Evolutionary conservation across 2,329 filamentous ascomycete species (phyloP).

Genomic region (Eutypella sp.): DNA sequence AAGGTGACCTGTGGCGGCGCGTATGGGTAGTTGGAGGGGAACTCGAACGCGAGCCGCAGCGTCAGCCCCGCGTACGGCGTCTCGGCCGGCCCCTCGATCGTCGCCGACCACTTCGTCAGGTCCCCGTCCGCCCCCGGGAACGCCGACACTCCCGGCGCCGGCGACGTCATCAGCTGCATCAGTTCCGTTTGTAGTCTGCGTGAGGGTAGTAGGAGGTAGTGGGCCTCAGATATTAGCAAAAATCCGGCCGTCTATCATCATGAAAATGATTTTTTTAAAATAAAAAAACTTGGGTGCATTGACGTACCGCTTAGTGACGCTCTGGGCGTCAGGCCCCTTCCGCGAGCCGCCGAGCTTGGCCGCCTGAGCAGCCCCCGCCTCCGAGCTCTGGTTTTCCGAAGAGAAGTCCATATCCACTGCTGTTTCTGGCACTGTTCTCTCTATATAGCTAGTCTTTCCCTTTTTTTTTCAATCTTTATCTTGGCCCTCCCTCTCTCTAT

Average conservation of each 20-base stretch:
- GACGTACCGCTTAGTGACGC: constrained; percentile 70
- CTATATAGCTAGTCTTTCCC: neutral
- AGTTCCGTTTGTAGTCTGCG: constrained; percentile 88
- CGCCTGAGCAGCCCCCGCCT: constrained; percentile 56
- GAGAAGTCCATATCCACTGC: constrained; percentile 44
- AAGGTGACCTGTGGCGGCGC: constrained; percentile 86
- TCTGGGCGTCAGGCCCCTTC: constrained; percentile 61
- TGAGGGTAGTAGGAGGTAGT: neutral
- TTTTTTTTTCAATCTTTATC: neutral
- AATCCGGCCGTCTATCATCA: neutral
- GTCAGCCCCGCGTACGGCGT: constrained; percentile 86
- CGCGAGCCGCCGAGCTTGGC: constrained; percentile 56
- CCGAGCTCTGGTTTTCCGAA: constrained; percentile 62
- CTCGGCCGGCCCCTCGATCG: constrained; percentile 83
- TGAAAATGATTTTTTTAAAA: constrained; percentile 6
- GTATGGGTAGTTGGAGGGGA: constrained; percentile 91
- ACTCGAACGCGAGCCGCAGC: constrained; percentile 88
- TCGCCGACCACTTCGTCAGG: constrained; percentile 87
- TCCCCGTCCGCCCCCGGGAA: constrained; percentile 90
- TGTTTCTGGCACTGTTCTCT: no score
- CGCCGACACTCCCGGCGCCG: constrained; percentile 87
- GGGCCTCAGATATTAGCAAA: neutral
- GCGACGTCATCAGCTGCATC: constrained; percentile 96
- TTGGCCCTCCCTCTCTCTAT: no score
- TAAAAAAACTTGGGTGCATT: neutral